These are phyloP conservation scores for Peronosclerospora sorghi DNA, from an alignment of 352 stramenopile genomes.

Conservation along the genomic window DNA sequence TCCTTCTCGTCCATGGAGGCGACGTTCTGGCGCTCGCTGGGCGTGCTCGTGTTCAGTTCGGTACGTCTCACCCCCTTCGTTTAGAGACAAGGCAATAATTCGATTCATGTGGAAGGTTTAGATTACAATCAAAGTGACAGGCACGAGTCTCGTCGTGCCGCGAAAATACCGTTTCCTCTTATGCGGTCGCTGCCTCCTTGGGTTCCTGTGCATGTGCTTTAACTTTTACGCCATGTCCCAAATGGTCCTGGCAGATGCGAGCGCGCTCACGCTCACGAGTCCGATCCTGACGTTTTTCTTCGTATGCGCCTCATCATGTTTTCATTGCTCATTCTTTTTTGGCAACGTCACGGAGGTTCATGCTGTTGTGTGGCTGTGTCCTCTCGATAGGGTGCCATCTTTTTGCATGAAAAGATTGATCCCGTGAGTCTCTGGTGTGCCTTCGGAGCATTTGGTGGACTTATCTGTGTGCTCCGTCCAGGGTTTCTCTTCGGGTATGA, in stretches of 20 bases:
- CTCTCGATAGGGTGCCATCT: slow-evolving; percentile 22
- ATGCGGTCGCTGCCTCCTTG: slow-evolving; percentile 38
- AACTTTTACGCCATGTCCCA: slow-evolving; percentile 64
- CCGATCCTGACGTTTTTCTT: slow-evolving; percentile 21
- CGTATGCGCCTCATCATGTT: slow-evolving; percentile 2
- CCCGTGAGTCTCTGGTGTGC: slow-evolving; percentile 23
- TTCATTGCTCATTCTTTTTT: no score
- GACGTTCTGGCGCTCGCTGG: slow-evolving; percentile 57
- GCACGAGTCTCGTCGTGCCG: slow-evolving; percentile 27
- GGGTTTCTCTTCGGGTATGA: slow-evolving; percentile 32
- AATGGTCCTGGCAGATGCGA: slow-evolving; percentile 67
- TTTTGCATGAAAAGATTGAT: slow-evolving; percentile 37
- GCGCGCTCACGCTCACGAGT: slow-evolving; percentile 40
- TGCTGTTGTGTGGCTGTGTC: neutral
- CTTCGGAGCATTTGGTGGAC: slow-evolving; percentile 24
- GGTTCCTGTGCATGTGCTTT: slow-evolving; percentile 56
- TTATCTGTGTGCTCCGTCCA: slow-evolving; percentile 41
- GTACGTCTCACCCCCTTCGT: slow-evolving; percentile 27
- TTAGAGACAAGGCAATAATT: no score
- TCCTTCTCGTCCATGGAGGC: slow-evolving; percentile 65
- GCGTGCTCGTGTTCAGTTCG: slow-evolving; percentile 46
- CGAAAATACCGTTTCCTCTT: slow-evolving; percentile 32
- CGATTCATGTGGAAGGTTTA: slow-evolving; percentile 1
- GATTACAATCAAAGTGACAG: slow-evolving; percentile 6
- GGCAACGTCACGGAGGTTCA: no score